phyloP scores from a whole-genome alignment of 805 yeast genomes.

The Huiozyma naganishii region DNA sequence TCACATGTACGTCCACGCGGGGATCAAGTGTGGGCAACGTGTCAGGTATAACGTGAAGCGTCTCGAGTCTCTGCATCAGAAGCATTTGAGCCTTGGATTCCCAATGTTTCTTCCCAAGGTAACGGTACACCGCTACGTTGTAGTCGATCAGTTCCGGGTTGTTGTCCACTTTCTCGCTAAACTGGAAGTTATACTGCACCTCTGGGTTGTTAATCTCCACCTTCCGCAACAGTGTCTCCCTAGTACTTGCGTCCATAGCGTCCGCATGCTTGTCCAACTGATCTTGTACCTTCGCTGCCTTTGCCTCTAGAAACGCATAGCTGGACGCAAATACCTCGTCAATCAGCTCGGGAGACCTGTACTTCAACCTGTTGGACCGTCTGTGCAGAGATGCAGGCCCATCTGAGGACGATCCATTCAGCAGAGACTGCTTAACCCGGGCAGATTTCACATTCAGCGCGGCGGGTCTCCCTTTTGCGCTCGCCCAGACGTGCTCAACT shows the following conservation, averaged over 20 bases:
- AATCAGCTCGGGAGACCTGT: slow-evolving; percentile 58
- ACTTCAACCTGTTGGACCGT: slow-evolving; percentile 48
- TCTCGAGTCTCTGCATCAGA: slow-evolving; percentile 86
- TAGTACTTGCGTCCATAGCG: slow-evolving; percentile 12
- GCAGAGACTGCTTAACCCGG: slow-evolving; percentile 21
- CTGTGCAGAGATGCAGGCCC: slow-evolving; percentile 10
- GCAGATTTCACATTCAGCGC: slow-evolving; percentile 22
- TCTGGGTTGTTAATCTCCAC: slow-evolving; percentile 80
- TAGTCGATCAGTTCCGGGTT: slow-evolving; percentile 46
- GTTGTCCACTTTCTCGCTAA: slow-evolving; percentile 29
- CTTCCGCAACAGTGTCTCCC: slow-evolving; percentile 32
- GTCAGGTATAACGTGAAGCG: slow-evolving; percentile 79
- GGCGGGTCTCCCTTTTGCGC: slow-evolving; percentile 14
- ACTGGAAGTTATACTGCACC: slow-evolving; percentile 57
- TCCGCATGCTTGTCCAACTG: slow-evolving; percentile 18
- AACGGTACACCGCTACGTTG: slow-evolving; percentile 70
- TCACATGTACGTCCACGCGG: slow-evolving; percentile 57
- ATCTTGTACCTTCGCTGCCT: slow-evolving; percentile 32
- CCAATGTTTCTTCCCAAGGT: slow-evolving; percentile 63
- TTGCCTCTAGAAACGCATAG: slow-evolving; percentile 42
- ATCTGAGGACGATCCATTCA: slow-evolving; percentile 20
- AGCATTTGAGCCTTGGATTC: slow-evolving; percentile 57
- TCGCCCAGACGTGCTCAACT: slow-evolving; percentile 22
- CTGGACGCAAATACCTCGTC: slow-evolving; percentile 66
- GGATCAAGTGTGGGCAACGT: slow-evolving; percentile 86